Percentiles rank a stretch among this genome's conserved stretches.
Conservation (phyloP, 441 rosid genomes). For the Sinapis alba region DNA sequence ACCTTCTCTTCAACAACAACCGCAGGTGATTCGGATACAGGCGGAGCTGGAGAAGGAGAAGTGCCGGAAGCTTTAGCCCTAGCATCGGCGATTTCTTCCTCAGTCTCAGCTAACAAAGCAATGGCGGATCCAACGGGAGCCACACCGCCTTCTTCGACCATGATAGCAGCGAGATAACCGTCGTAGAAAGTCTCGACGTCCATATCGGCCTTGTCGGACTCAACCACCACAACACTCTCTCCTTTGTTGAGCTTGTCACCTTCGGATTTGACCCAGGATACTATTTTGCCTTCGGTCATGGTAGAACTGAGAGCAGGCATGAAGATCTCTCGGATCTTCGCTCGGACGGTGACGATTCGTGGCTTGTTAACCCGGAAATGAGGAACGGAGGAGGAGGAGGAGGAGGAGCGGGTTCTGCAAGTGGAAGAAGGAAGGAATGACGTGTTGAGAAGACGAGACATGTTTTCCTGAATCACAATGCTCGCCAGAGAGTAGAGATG, state of each 20-base stretch:
- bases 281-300: constrained; percentile 95
- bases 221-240: constrained; percentile 92
- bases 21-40: constrained; percentile 5
- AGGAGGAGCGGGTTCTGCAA: constrained; percentile 31
- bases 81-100: constrained; percentile 76
- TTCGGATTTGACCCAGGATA: constrained; percentile 88
- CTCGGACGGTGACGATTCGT: constrained; percentile 40
- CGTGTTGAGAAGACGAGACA: constrained; percentile 76
- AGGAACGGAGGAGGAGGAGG: constrained; percentile 9
- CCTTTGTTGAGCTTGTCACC: constrained; percentile 87
- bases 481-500: not conserved
- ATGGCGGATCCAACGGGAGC: constrained; percentile 93
- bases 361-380: constrained; percentile 27
- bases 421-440: constrained; percentile 51
- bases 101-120: constrained; percentile 75
- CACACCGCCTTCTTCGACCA: constrained; percentile 91
- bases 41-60: constrained; percentile 34
- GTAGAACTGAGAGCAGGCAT: constrained; percentile 98
- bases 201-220: constrained; percentile 97
- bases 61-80: constrained; percentile 53
- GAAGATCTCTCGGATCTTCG: constrained; percentile 95
- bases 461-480: constrained; percentile 29
- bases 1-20: constrained; percentile 33
- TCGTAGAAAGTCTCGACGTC: constrained; percentile 96
- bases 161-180: constrained; percentile 83